Percentiles rank a stretch among this genome's conserved stretches.
These are phyloP conservation scores for Claviceps monticola DNA, from an alignment of 2,329 filamentous ascomycete genomes.

Conservation along the genomic window DNA sequence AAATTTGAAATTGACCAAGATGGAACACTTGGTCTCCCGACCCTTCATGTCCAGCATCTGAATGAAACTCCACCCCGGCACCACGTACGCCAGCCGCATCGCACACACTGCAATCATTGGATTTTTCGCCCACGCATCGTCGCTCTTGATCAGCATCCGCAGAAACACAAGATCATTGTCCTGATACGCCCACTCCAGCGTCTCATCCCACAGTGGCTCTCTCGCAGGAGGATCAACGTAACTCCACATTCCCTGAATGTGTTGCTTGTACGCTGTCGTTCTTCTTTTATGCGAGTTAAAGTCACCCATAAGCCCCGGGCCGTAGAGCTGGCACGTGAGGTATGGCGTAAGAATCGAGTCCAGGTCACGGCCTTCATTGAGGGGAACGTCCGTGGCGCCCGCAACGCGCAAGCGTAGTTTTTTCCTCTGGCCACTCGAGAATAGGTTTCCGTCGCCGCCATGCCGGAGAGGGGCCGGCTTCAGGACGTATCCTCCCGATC, in stretches of 20 bases:
- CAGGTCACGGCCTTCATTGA: conserved; percentile 34
- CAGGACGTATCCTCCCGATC: conserved; percentile 50
- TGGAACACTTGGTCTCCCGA: conserved; percentile 45
- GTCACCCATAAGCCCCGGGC: conserved; percentile 35
- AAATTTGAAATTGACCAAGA: conserved; percentile 50
- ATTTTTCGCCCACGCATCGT: conserved; percentile 48
- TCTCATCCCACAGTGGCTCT: conserved; percentile 53
- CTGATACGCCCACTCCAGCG: conserved; percentile 53
- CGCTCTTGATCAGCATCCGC: conserved; percentile 52
- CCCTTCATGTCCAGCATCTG: conserved; percentile 52
- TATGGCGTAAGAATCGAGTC: conserved; percentile 45
- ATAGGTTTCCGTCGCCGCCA: conserved; percentile 37
- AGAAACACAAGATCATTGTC: conserved; percentile 53
- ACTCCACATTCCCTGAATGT: conserved; percentile 41
- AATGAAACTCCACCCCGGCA: conserved; percentile 47
- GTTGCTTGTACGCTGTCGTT: conserved; percentile 45
- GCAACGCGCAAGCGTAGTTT: conserved; percentile 43
- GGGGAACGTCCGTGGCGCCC: conserved; percentile 47
- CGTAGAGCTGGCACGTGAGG: conserved; percentile 49
- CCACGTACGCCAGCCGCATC: conserved; percentile 43
- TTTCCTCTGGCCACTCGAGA: conserved; percentile 28
- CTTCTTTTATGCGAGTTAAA: conserved; percentile 40
- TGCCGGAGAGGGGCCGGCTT: conserved; percentile 47
- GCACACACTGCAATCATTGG: conserved; percentile 47
- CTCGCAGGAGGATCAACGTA: conserved; percentile 40